Conservation (phyloP, 805 yeast genomes). For the Cyberlindnera mycetangii region DNA sequence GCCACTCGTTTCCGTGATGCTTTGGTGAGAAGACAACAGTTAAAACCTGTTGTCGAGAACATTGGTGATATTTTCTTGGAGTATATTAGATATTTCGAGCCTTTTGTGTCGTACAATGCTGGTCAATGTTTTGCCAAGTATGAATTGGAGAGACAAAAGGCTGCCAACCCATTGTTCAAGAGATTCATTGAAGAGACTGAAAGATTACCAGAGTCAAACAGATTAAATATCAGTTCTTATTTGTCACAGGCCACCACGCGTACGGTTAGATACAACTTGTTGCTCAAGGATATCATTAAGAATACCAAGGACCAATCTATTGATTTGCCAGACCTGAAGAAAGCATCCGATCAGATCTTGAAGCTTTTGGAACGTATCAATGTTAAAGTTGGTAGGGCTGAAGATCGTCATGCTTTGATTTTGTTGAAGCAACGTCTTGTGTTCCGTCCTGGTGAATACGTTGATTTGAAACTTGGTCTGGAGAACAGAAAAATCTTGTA, state of each 20-base stretch:
- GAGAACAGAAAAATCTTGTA: slow-evolving; percentile 77
- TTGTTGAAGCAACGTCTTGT: slow-evolving; percentile 82
- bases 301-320: slow-evolving; percentile 80
- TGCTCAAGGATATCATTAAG: slow-evolving; percentile 79
- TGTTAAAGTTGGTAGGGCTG: slow-evolving; percentile 88
- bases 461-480: slow-evolving; percentile 79
- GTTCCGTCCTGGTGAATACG: slow-evolving; percentile 77
- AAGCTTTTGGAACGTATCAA: slow-evolving; percentile 69
- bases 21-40: slow-evolving; percentile 80
- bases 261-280: slow-evolving; percentile 89
- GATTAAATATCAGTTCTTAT: slow-evolving; percentile 89
- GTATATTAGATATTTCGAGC: slow-evolving; percentile 82
- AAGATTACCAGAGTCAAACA: slow-evolving; percentile 77
- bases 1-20: slow-evolving; percentile 88
- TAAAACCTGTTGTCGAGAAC: slow-evolving; percentile 76
- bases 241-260: slow-evolving; percentile 94
- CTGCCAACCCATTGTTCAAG: slow-evolving; percentile 87
- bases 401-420: slow-evolving; percentile 87
- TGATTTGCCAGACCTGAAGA: slow-evolving; percentile 48
- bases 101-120: slow-evolving; percentile 91
- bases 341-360: slow-evolving; percentile 72
- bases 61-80: slow-evolving; percentile 88
- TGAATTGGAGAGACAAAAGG: slow-evolving; percentile 91
- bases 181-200: slow-evolving; percentile 90
- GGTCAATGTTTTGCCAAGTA: slow-evolving; percentile 93